Percentiles rank a stretch among this genome's conserved stretches.
phyloP scores from a whole-genome alignment of 2,329 filamentous ascomycete species.

The Paramyrothecium roridum region DNA sequence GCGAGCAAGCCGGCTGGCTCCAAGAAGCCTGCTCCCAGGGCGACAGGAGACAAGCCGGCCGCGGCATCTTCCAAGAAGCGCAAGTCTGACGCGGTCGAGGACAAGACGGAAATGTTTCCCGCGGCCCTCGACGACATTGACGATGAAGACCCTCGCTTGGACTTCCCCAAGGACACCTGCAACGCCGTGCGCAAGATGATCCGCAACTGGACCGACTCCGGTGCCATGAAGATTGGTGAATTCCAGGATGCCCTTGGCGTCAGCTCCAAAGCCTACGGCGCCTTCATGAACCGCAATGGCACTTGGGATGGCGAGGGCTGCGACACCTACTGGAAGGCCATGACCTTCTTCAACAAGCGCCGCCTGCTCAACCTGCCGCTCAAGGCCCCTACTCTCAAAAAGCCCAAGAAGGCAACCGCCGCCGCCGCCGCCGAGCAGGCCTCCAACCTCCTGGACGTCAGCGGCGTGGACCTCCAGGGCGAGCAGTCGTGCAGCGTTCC shows the following conservation, averaged over 20 bases:
- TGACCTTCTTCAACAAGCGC: conserved; percentile 46
- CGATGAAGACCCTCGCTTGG: conserved; percentile 13
- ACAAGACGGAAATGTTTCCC: conserved; percentile 15
- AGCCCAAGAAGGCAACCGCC: conserved; percentile 26
- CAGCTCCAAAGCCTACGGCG: conserved; percentile 32
- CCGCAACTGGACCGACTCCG: conserved; percentile 30
- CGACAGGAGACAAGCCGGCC: background rate
- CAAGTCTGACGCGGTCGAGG: conserved; percentile 14
- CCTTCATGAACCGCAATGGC: conserved; percentile 48
- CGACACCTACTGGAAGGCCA: conserved; percentile 31
- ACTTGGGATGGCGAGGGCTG: conserved; percentile 28
- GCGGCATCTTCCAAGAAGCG: conserved; percentile 12
- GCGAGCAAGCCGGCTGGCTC: background rate
- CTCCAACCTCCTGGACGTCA: conserved; percentile 35
- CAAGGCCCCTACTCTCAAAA: conserved; percentile 15
- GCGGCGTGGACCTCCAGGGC: conserved; percentile 38
- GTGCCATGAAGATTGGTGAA: conserved; percentile 42
- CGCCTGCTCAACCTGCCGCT: conserved; percentile 43
- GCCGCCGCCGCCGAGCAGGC: conserved; percentile 18
- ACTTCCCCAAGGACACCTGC: conserved; percentile 13
- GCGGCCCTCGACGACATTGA: conserved; percentile 12
- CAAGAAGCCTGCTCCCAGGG: background rate
- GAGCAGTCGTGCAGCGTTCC: conserved; percentile 43
- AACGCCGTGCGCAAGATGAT: conserved; percentile 19
- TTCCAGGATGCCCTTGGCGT: conserved; percentile 37